Percentiles rank a stretch among this genome's conserved stretches.
Evolutionary conservation across 371 early-diverging fungal species (phyloP).

Genomic region (Syncephalastrum sp.): DNA sequence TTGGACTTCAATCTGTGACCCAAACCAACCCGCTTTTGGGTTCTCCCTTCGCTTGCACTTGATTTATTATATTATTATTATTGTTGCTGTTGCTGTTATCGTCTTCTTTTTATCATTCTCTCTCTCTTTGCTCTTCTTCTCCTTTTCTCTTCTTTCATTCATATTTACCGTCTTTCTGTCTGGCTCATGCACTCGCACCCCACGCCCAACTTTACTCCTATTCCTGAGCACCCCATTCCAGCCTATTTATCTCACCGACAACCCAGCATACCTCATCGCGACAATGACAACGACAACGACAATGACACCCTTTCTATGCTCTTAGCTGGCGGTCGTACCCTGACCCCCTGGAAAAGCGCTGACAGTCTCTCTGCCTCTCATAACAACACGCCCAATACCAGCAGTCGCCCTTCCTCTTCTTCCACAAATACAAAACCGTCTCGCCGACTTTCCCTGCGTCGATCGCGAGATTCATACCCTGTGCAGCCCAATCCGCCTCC

Average conservation of each 20-base stretch:
- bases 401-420: not conserved
- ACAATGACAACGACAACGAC: slow-evolving; percentile 1
- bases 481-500: too few relatives aligned
- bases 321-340: slow-evolving; percentile 10
- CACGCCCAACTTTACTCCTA: slow-evolving; percentile 9
- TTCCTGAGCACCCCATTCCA: slow-evolving; percentile 16
- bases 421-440: too few relatives aligned
- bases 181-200: slow-evolving; percentile 8
- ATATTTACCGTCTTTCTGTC: not conserved
- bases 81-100: too few relatives aligned
- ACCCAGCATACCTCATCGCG: slow-evolving; percentile 14
- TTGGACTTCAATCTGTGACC: too few relatives aligned
- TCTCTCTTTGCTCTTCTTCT: slow-evolving; percentile 6
- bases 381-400: not conserved
- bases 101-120: not conserved
- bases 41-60: too few relatives aligned
- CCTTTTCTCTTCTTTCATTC: not conserved
- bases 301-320: slow-evolving; percentile 15
- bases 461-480: too few relatives aligned
- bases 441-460: too few relatives aligned
- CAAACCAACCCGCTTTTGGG: too few relatives aligned
- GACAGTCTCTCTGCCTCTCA: slow-evolving; percentile 18
- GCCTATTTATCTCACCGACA: slow-evolving; percentile 18
- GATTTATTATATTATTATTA: too few relatives aligned
- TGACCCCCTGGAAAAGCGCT: slow-evolving; percentile 29